Evolutionary conservation across 2,329 filamentous ascomycete genomes (phyloP), one percentile per base, ranked within the genome.

Genomic region (Exophiala sp.): DNA sequence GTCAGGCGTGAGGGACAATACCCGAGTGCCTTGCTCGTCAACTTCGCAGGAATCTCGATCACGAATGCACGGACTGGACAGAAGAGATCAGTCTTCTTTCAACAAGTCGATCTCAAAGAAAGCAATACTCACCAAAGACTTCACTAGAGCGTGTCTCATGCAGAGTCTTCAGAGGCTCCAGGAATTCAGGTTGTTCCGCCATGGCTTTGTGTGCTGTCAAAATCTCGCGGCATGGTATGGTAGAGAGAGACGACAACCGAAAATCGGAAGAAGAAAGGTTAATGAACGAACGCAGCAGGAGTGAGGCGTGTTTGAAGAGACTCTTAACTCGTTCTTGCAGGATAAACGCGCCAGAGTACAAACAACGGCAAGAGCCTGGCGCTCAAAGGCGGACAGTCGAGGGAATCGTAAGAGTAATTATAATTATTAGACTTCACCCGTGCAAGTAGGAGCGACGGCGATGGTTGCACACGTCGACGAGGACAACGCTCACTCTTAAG

Each of bases 1-100:
- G 10, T 11, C 9, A 39, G 24, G 32, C 42, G 42, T 32, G 3
- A 35, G 14, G 32, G 14, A 16, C 55, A 68, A 54, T 62, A 75
- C 74, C 75, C 72, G 47, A 72, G 64, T 42, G 74, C 72, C 56
- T 71, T 72, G 14, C 71, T 72, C 8, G 74, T 73, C 48, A 66
- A 65, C 63, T 72, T 75, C 42, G 73, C 65, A 40, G 72, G 70
- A 52, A 77, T 71, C 63, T 75, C 73, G 16, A 70, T 69, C 44
- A 72, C 70, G 50, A 72, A 73, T 11, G 73, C 74, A 47, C 74
- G 68, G 29, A 61, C 74, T 76, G 54, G 39, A 21, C 39, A 5
- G 16, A 3, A n/a, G 21, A 4, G 32, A 50, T 58, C 35, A 63
- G 56, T 55, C 50, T 61, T 36, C 62, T 51, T 38, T n/a, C 21